Percentiles rank a stretch among this genome's conserved stretches.
Conservation (phyloP, 768 basidiomycete species). For the Suillus luteus region DNA sequence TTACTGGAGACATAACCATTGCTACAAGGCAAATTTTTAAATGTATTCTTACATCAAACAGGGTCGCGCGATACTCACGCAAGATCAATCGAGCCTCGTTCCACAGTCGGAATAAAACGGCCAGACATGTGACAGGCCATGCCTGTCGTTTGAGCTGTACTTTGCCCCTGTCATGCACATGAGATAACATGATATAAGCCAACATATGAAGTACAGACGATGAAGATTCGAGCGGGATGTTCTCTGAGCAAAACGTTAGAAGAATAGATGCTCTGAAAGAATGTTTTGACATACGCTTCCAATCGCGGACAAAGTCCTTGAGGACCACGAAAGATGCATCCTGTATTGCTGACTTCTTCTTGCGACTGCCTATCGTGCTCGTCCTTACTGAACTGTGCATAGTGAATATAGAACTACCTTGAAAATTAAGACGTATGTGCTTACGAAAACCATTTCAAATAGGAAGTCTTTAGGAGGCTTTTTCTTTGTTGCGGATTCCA, state of each 20-base stretch:
- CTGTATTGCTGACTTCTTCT: constrained; percentile 57
- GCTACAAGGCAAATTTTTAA: constrained; percentile 37
- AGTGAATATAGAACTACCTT: background rate
- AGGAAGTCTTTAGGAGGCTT: constrained; percentile 71
- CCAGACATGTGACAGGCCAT: constrained; percentile 60
- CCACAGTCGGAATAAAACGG: constrained; percentile 91
- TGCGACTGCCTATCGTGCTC: constrained; percentile 69
- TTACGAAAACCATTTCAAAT: constrained; percentile 80
- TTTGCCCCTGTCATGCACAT: constrained; percentile 63
- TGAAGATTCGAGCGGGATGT: constrained; percentile 70
- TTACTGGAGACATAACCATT: constrained; percentile 79
- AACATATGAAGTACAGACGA: constrained; percentile 42
- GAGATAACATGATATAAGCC: background rate
- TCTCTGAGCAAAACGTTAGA: constrained; percentile 37
- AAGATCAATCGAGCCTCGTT: constrained; percentile 86
- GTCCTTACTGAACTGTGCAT: constrained; percentile 64
- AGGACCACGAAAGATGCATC: constrained; percentile 58
- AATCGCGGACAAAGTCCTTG: constrained; percentile 81
- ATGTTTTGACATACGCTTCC: constrained; percentile 53
- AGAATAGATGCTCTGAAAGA: background rate
- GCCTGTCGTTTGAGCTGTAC: constrained; percentile 90
- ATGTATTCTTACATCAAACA: constrained; percentile 4
- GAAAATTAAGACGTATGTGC: constrained; percentile 22
- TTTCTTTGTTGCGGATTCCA: constrained; percentile 89
- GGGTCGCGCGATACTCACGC: constrained; percentile 48